Evolutionary conservation across 306 rosid genomes (phyloP), one percentile per base, ranked within the genome.

Genomic region (Lathyrus aphaca): DNA sequence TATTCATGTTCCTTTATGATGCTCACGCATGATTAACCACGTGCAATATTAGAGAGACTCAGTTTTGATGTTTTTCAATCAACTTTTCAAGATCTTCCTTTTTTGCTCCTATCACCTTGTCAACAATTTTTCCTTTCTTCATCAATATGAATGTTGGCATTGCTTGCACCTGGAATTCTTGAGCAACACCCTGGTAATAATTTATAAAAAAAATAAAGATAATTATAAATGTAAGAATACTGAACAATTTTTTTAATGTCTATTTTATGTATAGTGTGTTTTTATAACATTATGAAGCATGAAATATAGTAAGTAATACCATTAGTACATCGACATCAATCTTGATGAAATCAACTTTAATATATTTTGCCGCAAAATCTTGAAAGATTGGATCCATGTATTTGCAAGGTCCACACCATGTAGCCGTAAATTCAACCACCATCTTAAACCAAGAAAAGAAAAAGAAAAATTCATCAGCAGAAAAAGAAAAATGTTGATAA

Each of bases 361-460:
- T 56, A 79, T 76, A 89, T 67, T 72, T 85, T n/a, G 74, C 77
- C 38, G 89, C 80, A 64, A 78, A 81, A 44, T 85, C 87, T 71
- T 77, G 74, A 63, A 92, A 68, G 11, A 51, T 45, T 48, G 93
- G 93, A 37, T 85, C 88, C 85, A 92, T 92, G 13, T 35, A 18
- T 69, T 82, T 83, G 80, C 98, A 92, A 45, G 96, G 96, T 75
- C 82, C 89, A 54, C 98, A 92, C 96, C 96, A 92, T 4, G 86
- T 55, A 60, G 98, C 96, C 27, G 96, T 80, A 82, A 92, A 92
- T 69, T 89, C 89, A 13, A 92, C 68, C 82, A 92, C 96, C 85
- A 86, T 39, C 98, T 92, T 46, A 58, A 72, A 43, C 56, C 57
- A 6, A 49, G 2, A 6, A 16, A 16, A 3, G 8, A 17, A 40